These are phyloP conservation scores for Talaromyces islandicus DNA, from an alignment of 2,329 filamentous ascomycete species.

Conservation along the genomic window DNA sequence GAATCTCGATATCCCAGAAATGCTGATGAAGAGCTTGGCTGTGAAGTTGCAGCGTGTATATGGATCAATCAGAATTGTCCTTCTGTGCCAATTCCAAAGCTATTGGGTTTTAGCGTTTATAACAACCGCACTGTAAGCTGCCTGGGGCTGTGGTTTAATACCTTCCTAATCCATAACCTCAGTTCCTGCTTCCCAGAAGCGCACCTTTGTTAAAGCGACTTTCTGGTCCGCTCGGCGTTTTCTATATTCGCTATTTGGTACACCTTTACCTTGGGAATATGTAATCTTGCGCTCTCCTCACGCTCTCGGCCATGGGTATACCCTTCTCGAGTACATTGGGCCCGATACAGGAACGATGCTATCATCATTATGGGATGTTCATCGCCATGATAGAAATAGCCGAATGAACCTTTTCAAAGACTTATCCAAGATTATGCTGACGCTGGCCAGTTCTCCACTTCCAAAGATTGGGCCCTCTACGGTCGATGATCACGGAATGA, in stretches of 20 bases:
- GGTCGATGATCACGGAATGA: conserved; percentile 20
- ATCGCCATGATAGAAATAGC: conserved; percentile 10
- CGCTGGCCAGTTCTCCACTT: conserved; percentile 16
- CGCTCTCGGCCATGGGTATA: conserved; percentile 10
- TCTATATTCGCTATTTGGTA: not conserved
- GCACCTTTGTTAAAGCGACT: not conserved
- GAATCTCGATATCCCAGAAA: conserved; percentile 33
- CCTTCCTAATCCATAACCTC: not conserved
- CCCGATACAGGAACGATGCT: conserved; percentile 15
- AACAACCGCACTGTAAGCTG: conserved; percentile 19
- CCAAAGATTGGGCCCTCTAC: conserved; percentile 29
- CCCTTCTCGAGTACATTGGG: conserved; percentile 18
- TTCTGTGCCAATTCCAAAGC: conserved; percentile 27
- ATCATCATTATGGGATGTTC: conserved; percentile 17
- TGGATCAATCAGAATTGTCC: conserved; percentile 36
- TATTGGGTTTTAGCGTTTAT: conserved; percentile 30
- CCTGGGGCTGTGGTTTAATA: not conserved
- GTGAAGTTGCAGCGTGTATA: conserved; percentile 35
- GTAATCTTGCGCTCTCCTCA: not conserved
- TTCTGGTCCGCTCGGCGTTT: not conserved
- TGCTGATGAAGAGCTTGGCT: conserved; percentile 38
- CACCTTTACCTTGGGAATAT: not conserved
- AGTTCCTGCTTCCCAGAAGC: not conserved
- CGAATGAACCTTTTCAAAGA: conserved; percentile 17
- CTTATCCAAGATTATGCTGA: conserved; percentile 16